A percentile compares a stretch with the other conserved stretches of the same genome.
phyloP scores from a whole-genome alignment of 148 eudicot genomes.

The Fallopia convolvulus region DNA sequence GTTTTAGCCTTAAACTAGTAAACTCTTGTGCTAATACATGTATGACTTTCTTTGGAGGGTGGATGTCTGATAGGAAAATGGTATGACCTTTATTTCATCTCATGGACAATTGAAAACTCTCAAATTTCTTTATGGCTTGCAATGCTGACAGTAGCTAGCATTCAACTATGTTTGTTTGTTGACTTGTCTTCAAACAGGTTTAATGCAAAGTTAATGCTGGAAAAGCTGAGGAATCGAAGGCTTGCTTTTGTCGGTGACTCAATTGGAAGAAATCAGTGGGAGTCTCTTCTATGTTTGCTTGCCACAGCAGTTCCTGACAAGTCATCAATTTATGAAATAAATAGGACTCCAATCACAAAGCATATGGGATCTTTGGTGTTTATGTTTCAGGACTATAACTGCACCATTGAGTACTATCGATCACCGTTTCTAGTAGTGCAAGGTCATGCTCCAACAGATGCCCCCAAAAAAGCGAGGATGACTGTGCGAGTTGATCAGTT shows the following conservation, averaged over 20 bases:
- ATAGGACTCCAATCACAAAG: conserved; percentile 81
- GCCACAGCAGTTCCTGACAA: conserved; percentile 61
- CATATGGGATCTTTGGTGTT: conserved; percentile 72
- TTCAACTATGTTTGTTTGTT: neutral
- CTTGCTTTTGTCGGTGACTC: conserved; percentile 87
- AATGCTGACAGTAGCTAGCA: too few relatives aligned
- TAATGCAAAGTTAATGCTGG: conserved; percentile 66
- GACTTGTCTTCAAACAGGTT: conserved; percentile 35
- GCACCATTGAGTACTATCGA: conserved; percentile 87
- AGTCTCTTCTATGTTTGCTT: conserved; percentile 86
- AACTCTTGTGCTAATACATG: neutral
- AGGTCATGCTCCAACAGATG: conserved; percentile 48
- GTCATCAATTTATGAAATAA: conserved; percentile 67
- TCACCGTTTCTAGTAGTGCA: conserved; percentile 75
- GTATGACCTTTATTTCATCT: too few relatives aligned
- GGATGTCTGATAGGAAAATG: neutral
- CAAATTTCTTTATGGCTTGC: too few relatives aligned
- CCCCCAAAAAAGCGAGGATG: conserved; percentile 40
- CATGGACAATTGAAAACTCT: too few relatives aligned
- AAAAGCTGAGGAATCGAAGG: conserved; percentile 59
- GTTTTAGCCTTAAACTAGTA: neutral
- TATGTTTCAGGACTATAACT: conserved; percentile 56
- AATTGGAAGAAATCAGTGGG: conserved; percentile 96
- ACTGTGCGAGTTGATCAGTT: conserved; percentile 59
- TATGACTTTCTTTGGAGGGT: neutral